Conservation (phyloP, 495 filamentous ascomycete genomes). For the Rhypophila decipiens region DNA sequence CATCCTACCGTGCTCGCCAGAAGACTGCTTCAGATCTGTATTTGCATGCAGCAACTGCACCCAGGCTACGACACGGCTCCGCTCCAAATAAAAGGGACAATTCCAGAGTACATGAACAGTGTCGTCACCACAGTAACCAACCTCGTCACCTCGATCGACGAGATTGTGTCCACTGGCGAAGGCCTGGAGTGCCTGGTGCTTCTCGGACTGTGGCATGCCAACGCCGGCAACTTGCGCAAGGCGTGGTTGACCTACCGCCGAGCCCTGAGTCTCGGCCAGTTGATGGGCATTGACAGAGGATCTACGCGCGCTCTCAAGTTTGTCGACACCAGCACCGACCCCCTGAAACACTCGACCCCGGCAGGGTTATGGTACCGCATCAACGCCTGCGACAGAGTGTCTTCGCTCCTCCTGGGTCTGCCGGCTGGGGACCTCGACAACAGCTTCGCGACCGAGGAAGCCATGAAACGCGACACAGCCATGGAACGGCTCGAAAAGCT, state of each 20-base stretch:
- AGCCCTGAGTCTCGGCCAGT: conserved; percentile 35
- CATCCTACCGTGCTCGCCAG: conserved; percentile 42
- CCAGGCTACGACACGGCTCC: conserved; percentile 16
- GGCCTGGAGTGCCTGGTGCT: conserved; percentile 37
- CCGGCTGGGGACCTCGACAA: conserved; percentile 29
- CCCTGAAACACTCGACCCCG: conserved; percentile 14
- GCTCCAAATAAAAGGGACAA: conserved; percentile 25
- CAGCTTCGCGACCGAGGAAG: conserved; percentile 24
- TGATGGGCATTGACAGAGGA: conserved; percentile 37
- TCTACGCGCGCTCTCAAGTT: conserved; percentile 23
- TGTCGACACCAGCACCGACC: conserved; percentile 19
- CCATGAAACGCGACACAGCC: conserved; percentile 18
- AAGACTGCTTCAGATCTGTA: conserved; percentile 39
- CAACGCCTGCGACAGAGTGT: conserved; percentile 24
- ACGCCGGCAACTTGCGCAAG: conserved; percentile 40
- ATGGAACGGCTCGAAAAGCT: conserved; percentile 28
- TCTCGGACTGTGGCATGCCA: conserved; percentile 32
- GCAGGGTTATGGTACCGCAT: conserved; percentile 28
- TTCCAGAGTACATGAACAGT: conserved; percentile 22
- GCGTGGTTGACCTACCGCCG: conserved; percentile 38
- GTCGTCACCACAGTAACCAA: conserved; percentile 32
- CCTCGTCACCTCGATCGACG: conserved; percentile 44
- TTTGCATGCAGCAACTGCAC: conserved; percentile 43
- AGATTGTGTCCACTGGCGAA: conserved; percentile 39
- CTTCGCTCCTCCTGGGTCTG: conserved; percentile 37